Percentiles rank a stretch among this genome's conserved stretches.
These are phyloP conservation scores for Aspergillus ibericus DNA, from an alignment of 2,329 filamentous ascomycete species.

Conservation along the genomic window DNA sequence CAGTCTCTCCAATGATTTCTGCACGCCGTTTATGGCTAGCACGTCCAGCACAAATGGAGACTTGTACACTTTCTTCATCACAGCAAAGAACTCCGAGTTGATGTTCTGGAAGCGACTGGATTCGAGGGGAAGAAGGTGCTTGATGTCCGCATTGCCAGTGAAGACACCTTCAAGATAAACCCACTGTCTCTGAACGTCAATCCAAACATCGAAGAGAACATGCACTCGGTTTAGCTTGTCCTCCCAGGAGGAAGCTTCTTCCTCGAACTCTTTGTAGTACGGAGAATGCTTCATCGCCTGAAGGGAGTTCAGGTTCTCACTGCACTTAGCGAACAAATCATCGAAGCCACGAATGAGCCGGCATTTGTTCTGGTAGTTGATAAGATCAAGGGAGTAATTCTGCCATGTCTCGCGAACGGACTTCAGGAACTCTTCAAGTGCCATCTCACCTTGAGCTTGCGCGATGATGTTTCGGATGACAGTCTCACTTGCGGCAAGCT, in stretches of 20 bases:
- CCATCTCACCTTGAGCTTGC: slow-evolving; percentile 97
- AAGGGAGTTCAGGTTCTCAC: slow-evolving; percentile 93
- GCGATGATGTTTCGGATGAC: slow-evolving; percentile 90
- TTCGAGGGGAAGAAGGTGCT: slow-evolving; percentile 93
- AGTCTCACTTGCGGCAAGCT: slow-evolving; percentile 80
- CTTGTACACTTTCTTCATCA: slow-evolving; percentile 99
- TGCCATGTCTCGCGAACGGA: slow-evolving; percentile 97
- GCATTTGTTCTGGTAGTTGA: slow-evolving; percentile 98
- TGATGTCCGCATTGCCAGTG: slow-evolving; percentile 97
- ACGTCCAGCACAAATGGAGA: slow-evolving; percentile 95
- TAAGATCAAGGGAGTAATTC: slow-evolving; percentile 88
- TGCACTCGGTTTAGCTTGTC: slow-evolving; percentile 97
- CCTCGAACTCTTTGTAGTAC: slow-evolving; percentile 99
- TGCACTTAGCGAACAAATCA: slow-evolving; percentile 96
- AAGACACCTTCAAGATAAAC: slow-evolving; percentile 99
- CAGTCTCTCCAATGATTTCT: slow-evolving; percentile 91
- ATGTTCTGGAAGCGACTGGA: slow-evolving; percentile 98
- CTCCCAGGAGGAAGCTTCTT: slow-evolving; percentile 95
- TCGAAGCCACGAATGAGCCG: slow-evolving; percentile 97
- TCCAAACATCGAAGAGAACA: slow-evolving; percentile 98
- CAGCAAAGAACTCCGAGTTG: slow-evolving; percentile 97
- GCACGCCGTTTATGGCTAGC: slow-evolving; percentile 89
- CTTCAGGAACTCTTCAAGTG: slow-evolving; percentile 93
- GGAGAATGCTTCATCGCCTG: slow-evolving; percentile 99
- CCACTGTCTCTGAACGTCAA: slow-evolving; percentile 99